Conservation (phyloP, 345 rosid genomes). For the Euclidium syriacum region DNA sequence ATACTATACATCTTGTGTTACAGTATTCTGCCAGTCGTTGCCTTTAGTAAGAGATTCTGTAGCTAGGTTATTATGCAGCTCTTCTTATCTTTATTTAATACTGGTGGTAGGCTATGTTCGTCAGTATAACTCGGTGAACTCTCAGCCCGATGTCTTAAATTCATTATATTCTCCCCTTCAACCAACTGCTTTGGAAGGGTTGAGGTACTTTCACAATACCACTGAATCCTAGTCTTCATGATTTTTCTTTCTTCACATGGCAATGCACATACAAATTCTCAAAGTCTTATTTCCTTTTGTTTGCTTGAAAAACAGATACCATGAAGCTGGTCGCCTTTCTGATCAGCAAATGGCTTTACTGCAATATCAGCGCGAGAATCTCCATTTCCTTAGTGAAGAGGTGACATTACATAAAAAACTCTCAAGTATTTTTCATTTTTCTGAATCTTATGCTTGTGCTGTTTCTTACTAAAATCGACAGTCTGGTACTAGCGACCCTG, state of each 20-base stretch:
- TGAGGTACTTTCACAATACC: slow-evolving; percentile 50
- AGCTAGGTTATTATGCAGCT: neutral
- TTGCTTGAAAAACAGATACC: slow-evolving; percentile 49
- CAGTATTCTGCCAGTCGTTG: neutral
- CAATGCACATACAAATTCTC: neutral
- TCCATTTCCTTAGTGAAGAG: slow-evolving; percentile 96
- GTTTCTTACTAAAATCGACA: neutral
- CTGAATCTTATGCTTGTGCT: slow-evolving; percentile 5
- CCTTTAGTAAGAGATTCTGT: neutral
- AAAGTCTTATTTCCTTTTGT: slow-evolving; percentile 4
- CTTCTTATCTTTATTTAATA: slow-evolving; percentile 10
- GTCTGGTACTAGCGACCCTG: neutral
- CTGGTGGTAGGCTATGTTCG: slow-evolving; percentile 65
- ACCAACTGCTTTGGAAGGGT: slow-evolving; percentile 80
- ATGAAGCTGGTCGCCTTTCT: slow-evolving; percentile 79
- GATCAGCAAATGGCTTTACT: slow-evolving; percentile 98
- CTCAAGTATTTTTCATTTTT: neutral
- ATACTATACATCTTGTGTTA: neutral
- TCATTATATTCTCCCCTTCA: slow-evolving; percentile 96
- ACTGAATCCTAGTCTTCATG: neutral
- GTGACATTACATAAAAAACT: slow-evolving; percentile 21
- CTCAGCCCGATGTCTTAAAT: slow-evolving; percentile 94
- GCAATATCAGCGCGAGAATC: slow-evolving; percentile 98
- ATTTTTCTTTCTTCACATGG: neutral
- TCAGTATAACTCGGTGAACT: slow-evolving; percentile 79